phyloP scores from a whole-genome alignment of 345 rosid species.

The Euphorbia peplus region DNA sequence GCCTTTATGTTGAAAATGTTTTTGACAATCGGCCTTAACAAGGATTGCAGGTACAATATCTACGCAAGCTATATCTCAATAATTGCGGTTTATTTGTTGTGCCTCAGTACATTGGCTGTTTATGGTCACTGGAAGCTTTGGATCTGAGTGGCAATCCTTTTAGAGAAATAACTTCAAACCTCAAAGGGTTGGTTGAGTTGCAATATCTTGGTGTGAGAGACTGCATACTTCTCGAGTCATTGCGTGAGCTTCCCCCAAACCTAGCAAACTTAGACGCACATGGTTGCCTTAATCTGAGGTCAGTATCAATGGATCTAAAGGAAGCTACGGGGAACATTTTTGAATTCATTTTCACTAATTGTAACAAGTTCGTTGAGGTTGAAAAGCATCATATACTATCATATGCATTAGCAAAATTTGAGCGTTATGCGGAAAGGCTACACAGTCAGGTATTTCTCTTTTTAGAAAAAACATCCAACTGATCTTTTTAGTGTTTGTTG shows the following conservation, averaged over 20 bases:
- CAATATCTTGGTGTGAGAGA: conserved; percentile 4
- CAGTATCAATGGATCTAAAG: background rate
- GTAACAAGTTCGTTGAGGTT: background rate
- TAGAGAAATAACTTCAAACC: conserved; percentile 13
- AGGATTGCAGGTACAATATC: background rate
- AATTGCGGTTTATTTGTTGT: background rate
- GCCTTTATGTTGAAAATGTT: background rate
- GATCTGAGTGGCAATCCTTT: background rate
- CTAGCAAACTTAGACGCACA: background rate
- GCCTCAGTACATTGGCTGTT: background rate
- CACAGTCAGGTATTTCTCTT: too few species aligned
- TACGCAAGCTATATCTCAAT: background rate
- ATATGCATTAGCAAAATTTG: background rate
- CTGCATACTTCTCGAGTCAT: conserved; percentile 1
- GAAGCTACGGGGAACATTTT: conserved; percentile 4
- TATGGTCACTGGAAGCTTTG: background rate
- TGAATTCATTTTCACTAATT: conserved; percentile 8
- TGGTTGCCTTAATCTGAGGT: background rate
- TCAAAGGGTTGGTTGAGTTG: conserved; percentile 13
- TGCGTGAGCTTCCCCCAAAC: conserved; percentile 21
- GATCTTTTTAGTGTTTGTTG: too few species aligned
- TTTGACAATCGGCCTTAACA: background rate
- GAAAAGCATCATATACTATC: background rate
- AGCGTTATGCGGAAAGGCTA: too few species aligned
- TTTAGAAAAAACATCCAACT: too few species aligned